These are phyloP conservation scores for Fusarium avenaceum DNA, from an alignment of 2,329 filamentous ascomycete genomes.

Conservation along the genomic window DNA sequence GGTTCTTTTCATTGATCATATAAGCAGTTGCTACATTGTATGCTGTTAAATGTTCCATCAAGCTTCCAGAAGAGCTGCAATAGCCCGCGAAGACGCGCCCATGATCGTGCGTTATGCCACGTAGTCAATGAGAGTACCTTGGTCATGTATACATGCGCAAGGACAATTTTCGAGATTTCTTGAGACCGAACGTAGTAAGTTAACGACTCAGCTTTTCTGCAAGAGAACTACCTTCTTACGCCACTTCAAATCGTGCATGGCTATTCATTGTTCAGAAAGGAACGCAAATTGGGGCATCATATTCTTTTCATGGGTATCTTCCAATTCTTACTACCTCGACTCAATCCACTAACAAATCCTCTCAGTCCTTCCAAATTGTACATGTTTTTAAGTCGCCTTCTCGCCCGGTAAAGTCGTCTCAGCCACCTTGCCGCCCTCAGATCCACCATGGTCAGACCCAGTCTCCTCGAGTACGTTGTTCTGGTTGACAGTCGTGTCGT, in stretches of 20 bases:
- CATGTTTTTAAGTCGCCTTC: slow-evolving; percentile 32
- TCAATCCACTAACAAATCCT: slow-evolving; percentile 28
- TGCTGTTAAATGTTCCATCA: background rate
- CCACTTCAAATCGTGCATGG: background rate
- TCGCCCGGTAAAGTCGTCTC: slow-evolving; percentile 37
- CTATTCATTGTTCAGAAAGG: background rate
- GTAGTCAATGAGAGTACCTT: no score
- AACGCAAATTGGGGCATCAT: slow-evolving; percentile 6
- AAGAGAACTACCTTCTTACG: background rate
- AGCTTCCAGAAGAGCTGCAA: background rate
- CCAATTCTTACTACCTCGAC: slow-evolving; percentile 7
- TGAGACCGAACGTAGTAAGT: background rate
- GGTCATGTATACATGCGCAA: background rate
- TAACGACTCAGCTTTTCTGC: background rate
- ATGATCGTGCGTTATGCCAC: no score
- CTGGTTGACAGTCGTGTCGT: slow-evolving; percentile 35
- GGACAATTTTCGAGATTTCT: background rate
- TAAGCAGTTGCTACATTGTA: background rate
- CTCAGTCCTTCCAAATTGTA: background rate
- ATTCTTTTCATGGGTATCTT: slow-evolving; percentile 29
- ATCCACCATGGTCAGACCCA: slow-evolving; percentile 46
- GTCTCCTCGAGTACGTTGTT: slow-evolving; percentile 32
- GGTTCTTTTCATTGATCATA: background rate
- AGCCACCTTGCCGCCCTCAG: slow-evolving; percentile 41
- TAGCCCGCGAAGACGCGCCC: background rate